phyloP scores from a whole-genome alignment of 176 grass and related monocot genomes.

The Oryza brachyantha region DNA sequence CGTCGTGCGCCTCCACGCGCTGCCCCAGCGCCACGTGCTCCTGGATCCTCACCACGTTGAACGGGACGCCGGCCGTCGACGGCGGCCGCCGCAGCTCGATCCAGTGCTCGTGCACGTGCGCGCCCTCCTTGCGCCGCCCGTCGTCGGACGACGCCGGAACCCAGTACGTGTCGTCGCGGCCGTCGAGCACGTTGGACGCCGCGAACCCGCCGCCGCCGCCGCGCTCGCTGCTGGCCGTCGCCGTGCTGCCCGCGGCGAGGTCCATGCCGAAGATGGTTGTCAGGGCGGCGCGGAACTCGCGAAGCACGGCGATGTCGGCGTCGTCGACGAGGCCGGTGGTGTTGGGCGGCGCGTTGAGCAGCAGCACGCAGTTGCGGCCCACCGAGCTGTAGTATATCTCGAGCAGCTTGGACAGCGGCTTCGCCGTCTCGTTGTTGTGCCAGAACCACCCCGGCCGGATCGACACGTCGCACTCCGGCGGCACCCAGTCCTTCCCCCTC shows the following conservation, averaged over 20 bases:
- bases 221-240: slow-evolving; percentile 68
- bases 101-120: slow-evolving; percentile 85
- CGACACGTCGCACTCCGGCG: slow-evolving; percentile 94
- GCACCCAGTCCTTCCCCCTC: slow-evolving; percentile 73
- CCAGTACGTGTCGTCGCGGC: slow-evolving; percentile 74
- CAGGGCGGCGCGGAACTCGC: slow-evolving; percentile 65
- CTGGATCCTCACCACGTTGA: slow-evolving; percentile 86
- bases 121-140: neutral
- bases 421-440: slow-evolving; percentile 91
- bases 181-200: slow-evolving; percentile 64
- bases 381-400: slow-evolving; percentile 94
- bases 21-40: slow-evolving; percentile 81
- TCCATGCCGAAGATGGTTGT: slow-evolving; percentile 53
- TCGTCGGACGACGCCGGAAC: slow-evolving; percentile 29
- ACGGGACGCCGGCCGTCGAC: neutral
- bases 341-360: slow-evolving; percentile 91
- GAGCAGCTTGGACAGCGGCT: slow-evolving; percentile 57
- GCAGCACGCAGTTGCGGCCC: slow-evolving; percentile 91
- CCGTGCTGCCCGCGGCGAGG: slow-evolving; percentile 56
- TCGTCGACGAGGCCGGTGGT: slow-evolving; percentile 54
- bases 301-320: slow-evolving; percentile 61
- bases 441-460: slow-evolving; percentile 95
- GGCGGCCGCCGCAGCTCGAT: slow-evolving; percentile 51
- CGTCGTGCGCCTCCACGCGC: slow-evolving; percentile 60
- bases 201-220: slow-evolving; percentile 43